A percentile compares a stretch with the other conserved stretches of the same genome.
phyloP scores from a whole-genome alignment of 2,329 filamentous ascomycete genomes.

The Fusarium praegraminearum region DNA sequence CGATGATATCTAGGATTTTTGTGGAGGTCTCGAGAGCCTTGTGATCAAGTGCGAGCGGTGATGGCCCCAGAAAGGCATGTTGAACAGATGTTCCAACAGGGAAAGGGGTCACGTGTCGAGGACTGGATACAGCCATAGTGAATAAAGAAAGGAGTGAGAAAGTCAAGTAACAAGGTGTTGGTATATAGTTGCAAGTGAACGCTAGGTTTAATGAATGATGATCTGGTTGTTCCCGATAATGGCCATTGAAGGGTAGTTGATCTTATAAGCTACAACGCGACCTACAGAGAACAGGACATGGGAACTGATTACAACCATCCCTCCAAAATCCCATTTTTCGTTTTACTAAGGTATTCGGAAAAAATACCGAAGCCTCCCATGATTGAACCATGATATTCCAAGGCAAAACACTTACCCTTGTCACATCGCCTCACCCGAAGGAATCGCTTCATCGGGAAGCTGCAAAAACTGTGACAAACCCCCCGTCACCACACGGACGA shows the following conservation, averaged over 20 bases:
- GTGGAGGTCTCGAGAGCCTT: conserved; percentile 50
- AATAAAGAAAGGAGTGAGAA: no score
- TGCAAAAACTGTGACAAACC: not conserved
- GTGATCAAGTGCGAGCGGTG: conserved; percentile 41
- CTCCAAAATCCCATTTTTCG: not conserved
- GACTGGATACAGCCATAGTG: not conserved
- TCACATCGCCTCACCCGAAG: not conserved
- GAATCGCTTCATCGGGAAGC: not conserved
- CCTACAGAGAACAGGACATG: not conserved
- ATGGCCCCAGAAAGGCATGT: not conserved
- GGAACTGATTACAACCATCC: not conserved
- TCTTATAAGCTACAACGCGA: not conserved
- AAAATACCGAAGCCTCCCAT: not conserved
- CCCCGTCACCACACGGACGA: not conserved
- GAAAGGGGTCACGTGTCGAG: not conserved
- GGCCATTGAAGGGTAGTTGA: no score
- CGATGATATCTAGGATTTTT: conserved; percentile 56
- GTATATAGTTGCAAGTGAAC: not conserved
- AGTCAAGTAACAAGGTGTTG: not conserved
- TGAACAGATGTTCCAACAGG: not conserved
- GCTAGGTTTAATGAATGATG: not conserved
- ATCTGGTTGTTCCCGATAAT: not conserved
- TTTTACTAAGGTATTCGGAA: not conserved
- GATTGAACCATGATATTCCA: not conserved
- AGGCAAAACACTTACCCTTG: not conserved